Evolutionary conservation across 1,139 yeast species (phyloP).

Genomic region (Pichia sp.): DNA sequence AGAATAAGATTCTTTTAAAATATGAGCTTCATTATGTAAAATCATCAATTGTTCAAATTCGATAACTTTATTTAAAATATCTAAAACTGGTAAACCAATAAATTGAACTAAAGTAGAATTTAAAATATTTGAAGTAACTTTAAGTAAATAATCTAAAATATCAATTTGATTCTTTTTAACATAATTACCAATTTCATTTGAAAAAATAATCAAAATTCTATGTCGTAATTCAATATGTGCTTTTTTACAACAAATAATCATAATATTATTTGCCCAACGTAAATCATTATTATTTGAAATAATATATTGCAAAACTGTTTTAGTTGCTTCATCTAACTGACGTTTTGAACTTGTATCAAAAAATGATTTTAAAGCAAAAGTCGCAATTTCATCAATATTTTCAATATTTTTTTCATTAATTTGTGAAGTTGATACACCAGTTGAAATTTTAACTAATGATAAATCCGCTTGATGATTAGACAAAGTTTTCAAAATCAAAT

Average conservation of each 20-base stretch:
- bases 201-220: constrained; percentile 38
- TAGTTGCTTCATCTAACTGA: constrained; percentile 33
- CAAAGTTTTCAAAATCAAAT: constrained; percentile 19
- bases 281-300: constrained; percentile 21
- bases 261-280: constrained; percentile 50
- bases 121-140: constrained; percentile 59
- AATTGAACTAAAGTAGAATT: constrained; percentile 67
- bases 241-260: constrained; percentile 67
- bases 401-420: constrained; percentile 1
- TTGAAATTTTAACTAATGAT: constrained; percentile 15
- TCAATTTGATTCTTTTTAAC: constrained; percentile 31
- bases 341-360: constrained; percentile 34
- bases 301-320: constrained; percentile 30
- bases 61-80: constrained; percentile 57
- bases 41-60: constrained; percentile 49
- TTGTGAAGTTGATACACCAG: constrained; percentile 7
- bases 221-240: constrained; percentile 87
- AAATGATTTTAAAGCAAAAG: constrained; percentile 30
- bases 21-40: constrained; percentile 19
- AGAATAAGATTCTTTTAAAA: constrained; percentile 28
- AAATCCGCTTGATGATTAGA: constrained; percentile 15
- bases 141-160: constrained; percentile 41
- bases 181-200: constrained; percentile 32
- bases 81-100: constrained; percentile 87
- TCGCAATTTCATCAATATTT: constrained; percentile 16